Base-by-base conservation (phyloP, 169 alveolate species). In the Cryptosporidium parvum region DNA sequence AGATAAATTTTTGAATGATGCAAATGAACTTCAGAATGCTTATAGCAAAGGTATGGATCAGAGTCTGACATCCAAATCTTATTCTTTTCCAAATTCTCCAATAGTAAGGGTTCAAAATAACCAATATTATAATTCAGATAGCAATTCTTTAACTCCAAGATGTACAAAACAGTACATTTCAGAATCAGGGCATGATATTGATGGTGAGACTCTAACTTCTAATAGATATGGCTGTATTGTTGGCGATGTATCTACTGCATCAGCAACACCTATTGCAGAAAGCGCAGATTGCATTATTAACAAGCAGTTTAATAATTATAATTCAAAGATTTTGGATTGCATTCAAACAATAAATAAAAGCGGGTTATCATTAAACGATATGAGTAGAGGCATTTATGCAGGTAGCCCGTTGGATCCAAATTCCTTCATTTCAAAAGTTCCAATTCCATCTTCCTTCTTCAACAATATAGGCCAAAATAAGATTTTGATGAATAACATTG, bases 211-310 rank as follows among this genome's bases (percentile, higher is more conserved):
- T 29, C 86, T 73, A 33, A 80, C 89, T 31, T 62, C 73, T 18
- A 59, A 61, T 37, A 59, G 75, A 26, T 62, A 65, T 39, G 48
- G 65, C 12, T 80, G 75, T 33, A 48, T 80, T 59, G 21, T 80
- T 39, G 89, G 89, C 21, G 89, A 80, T 62, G 75, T 80, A 21
- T 80, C 89, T 31, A 80, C 89, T 16, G 89, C 89, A 3, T 37
- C 89, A 80, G 89, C 89, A 35, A 80, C 89, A 21, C 89, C 89
- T 16, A 80, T 80, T 42, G 39, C 39, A 21, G 89, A 80, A 10
- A 80, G 45, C 45, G 42, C 65, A 21, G 75, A 62, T 16, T 80
- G 75, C 45, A 14, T 53, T 23, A 53, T 65, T 0, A 80, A 62
- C 37, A 80, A 52, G 65, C 89, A 80, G 12, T 42, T 65, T 53